A percentile compares a stretch with the other conserved stretches of the same genome.
Evolutionary conservation across 371 early-diverging fungal species (phyloP).

Genomic region (Mucor ambiguus): DNA sequence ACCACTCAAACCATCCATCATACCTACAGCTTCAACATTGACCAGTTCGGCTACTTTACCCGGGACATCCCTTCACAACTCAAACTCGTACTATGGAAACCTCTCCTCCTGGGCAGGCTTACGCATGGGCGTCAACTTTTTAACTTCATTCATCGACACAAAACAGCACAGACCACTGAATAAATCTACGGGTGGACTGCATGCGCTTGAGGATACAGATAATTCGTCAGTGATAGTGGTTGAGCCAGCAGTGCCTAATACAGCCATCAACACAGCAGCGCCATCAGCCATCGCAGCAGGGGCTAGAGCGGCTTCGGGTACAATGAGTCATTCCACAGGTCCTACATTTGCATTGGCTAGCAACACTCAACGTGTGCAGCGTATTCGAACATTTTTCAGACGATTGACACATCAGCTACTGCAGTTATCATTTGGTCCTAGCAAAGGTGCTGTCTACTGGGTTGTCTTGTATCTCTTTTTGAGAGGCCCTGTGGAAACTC

Average conservation of each 20-base stretch:
- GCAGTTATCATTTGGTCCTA: slow-evolving; percentile 12
- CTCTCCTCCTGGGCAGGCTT: slow-evolving; percentile 26
- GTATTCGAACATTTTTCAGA: neutral
- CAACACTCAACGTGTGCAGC: neutral
- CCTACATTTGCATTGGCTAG: neutral
- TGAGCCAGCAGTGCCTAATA: neutral
- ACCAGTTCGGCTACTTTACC: neutral
- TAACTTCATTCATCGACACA: slow-evolving; percentile 32
- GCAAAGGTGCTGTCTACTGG: slow-evolving; percentile 18
- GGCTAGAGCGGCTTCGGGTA: neutral
- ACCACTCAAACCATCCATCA: neutral
- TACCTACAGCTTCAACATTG: neutral
- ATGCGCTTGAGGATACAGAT: neutral
- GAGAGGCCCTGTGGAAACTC: slow-evolving; percentile 23
- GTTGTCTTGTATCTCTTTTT: slow-evolving; percentile 15
- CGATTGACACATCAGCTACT: slow-evolving; percentile 4
- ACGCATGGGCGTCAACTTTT: slow-evolving; percentile 30
- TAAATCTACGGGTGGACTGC: neutral
- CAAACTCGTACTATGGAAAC: neutral
- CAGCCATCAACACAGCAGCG: neutral
- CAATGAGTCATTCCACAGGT: neutral
- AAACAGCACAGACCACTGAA: neutral
- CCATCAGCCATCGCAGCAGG: neutral
- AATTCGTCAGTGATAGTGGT: slow-evolving; percentile 6
- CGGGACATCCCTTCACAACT: slow-evolving; percentile 1